These are phyloP conservation scores for Ilex aquifolium DNA, from an alignment of 257 asterid genomes.

Conservation along the genomic window DNA sequence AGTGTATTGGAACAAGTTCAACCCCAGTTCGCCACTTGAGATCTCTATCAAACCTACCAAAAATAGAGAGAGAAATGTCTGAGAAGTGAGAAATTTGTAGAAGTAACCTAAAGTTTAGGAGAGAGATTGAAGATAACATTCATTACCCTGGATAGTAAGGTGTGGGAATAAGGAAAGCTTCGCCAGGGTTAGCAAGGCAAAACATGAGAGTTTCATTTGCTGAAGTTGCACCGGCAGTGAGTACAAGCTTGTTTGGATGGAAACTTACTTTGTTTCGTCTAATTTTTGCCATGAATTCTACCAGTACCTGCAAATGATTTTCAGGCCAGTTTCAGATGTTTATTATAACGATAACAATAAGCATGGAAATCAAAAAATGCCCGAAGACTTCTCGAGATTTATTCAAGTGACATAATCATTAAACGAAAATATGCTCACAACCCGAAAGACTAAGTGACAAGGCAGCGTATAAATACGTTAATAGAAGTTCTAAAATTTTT, in stretches of 20 bases:
- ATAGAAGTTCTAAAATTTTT: too few relatives aligned
- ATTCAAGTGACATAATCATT: too few relatives aligned
- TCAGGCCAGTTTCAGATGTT: too few relatives aligned
- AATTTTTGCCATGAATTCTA: conserved; percentile 26
- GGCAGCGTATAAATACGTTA: too few relatives aligned
- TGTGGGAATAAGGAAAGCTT: conserved; percentile 39
- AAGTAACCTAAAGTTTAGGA: background rate
- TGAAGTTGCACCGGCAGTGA: conserved; percentile 38
- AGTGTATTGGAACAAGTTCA: conserved; percentile 33
- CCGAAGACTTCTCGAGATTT: too few relatives aligned
- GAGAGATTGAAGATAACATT: background rate
- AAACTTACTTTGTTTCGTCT: conserved; percentile 29
- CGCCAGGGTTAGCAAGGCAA: conserved; percentile 39
- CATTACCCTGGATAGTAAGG: conserved; percentile 41
- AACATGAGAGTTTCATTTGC: conserved; percentile 39
- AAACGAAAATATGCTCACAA: too few relatives aligned
- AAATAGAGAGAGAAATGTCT: background rate
- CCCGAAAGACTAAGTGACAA: too few relatives aligned
- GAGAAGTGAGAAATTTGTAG: background rate
- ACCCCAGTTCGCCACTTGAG: conserved; percentile 53
- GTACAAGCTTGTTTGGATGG: conserved; percentile 31
- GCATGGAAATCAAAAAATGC: too few relatives aligned
- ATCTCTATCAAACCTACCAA: conserved; percentile 43
- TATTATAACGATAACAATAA: background rate
- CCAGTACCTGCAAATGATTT: conserved; percentile 24